phyloP scores from a whole-genome alignment of 306 rosid genomes.

The Vigna reflexopilosa region DNA sequence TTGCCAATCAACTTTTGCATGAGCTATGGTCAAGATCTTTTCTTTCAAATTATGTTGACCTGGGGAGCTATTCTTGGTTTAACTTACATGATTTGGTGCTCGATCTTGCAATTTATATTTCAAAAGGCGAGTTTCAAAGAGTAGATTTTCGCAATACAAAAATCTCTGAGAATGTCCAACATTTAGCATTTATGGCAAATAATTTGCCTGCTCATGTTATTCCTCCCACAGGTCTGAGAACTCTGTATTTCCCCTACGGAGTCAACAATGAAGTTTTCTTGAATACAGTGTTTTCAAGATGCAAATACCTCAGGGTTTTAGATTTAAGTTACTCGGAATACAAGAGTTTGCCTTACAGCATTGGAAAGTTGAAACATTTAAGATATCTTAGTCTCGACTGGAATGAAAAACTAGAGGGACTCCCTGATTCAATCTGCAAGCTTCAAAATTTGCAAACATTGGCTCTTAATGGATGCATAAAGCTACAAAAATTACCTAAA shows the following conservation, averaged over 20 bases:
- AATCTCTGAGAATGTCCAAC: not conserved
- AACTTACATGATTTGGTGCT: not conserved
- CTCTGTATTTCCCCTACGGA: accelerated
- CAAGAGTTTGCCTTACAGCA: not conserved
- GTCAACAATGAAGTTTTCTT: no score
- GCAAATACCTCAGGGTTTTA: no score
- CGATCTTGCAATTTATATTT: not conserved
- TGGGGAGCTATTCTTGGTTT: accelerated
- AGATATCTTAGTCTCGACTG: no score
- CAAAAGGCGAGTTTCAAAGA: not conserved
- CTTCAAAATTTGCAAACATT: no score
- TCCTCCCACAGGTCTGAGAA: not conserved
- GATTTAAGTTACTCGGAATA: no score
- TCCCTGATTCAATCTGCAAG: no score
- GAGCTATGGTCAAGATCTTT: not conserved
- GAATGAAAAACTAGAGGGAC: no score
- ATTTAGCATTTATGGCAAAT: not conserved
- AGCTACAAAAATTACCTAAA: no score
- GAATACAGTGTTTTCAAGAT: no score
- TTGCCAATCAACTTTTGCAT: not conserved
- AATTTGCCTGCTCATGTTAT: not conserved
- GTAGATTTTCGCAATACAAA: no score
- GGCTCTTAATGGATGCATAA: no score
- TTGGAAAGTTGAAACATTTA: no score
- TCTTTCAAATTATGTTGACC: not conserved